Base-by-base conservation (phyloP, 495 filamentous ascomycete genomes). In the Massariosphaeria phaeospora region DNA sequence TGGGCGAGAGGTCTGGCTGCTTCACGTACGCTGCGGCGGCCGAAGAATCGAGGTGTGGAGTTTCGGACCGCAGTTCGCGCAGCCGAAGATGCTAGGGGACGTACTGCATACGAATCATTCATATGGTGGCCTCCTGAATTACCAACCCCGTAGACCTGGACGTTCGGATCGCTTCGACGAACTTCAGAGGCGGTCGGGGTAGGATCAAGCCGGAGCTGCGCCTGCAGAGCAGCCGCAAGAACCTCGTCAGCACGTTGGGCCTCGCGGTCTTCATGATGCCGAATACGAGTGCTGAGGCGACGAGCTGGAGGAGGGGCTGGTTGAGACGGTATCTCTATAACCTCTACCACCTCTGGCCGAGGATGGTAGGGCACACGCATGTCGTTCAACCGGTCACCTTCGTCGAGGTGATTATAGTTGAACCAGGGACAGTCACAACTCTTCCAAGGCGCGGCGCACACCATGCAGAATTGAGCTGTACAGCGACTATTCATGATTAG, bases 401-500 rank as follows among this genome's bases (percentile, higher is more conserved):
- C 69, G 24, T 84, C 80, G 18, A 79, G 68, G 15, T 72, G 66
- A 15, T 80, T 76, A 61, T 85, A 82, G 56, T 83, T 87, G 73
- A 89, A 90, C 80, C 79, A 86, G 2, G 85, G 83, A 60, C 88
- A 93, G 49, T 85, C 79, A 61, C 88, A 94, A 0, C 78, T 82
- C 69, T 90, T 91, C 88, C 88, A 91, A 55, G 82, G 82, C 21
- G 69, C 61, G 11, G 84, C 88, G 62, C 88, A 94, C 29, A 84
- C 75, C 79, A 88, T 86, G 70, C 88, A 94, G 67, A 90, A 91
- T 60, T 90, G 80, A 20, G 86, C 87, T 43, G 78, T 82, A 65
- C 88, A 91, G 46, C 81, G 85, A 68, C 84, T 84, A 48, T 38
- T 2, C 20, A 7, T 26, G 13, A 53, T 62, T 48, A 57, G 40